These are phyloP conservation scores for Adenanthera pavonina DNA, from an alignment of 306 rosid species.

Conservation along the genomic window DNA sequence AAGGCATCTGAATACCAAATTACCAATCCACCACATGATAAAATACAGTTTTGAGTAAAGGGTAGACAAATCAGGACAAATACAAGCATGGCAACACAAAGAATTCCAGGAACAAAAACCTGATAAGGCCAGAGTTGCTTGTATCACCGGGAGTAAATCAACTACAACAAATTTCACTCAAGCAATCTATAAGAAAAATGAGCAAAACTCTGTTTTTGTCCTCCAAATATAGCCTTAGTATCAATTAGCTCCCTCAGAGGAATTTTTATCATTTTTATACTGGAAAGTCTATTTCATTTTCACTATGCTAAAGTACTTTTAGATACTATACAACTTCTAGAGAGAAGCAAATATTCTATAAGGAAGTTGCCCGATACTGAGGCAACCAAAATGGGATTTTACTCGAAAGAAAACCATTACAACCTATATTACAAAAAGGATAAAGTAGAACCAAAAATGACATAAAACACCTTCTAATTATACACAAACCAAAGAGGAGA, in stretches of 20 bases:
- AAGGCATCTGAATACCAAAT: not conserved
- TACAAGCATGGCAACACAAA: not conserved
- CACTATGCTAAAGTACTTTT: not conserved
- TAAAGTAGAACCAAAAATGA: not conserved
- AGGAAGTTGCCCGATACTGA: not conserved
- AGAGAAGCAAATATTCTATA: not conserved
- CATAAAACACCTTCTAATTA: not conserved
- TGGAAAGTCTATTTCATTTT: not conserved
- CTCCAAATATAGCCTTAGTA: not conserved
- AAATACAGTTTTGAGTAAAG: not conserved
- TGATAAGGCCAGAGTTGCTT: not conserved
- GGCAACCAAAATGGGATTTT: not conserved
- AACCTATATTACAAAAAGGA: not conserved
- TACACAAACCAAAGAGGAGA: not conserved
- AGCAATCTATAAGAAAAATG: not conserved
- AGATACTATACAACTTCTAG: not conserved
- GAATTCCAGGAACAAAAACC: not conserved
- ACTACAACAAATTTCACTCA: not conserved
- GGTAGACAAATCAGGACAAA: slow-evolving; percentile 14
- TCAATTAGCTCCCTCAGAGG: not conserved
- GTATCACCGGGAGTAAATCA: not conserved
- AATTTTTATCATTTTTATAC: not conserved
- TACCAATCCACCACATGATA: not conserved
- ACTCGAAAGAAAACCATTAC: not conserved
- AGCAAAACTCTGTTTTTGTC: not conserved